Base-by-base conservation (phyloP, 768 basidiomycete genomes). In the Hortiboletus campestris region DNA sequence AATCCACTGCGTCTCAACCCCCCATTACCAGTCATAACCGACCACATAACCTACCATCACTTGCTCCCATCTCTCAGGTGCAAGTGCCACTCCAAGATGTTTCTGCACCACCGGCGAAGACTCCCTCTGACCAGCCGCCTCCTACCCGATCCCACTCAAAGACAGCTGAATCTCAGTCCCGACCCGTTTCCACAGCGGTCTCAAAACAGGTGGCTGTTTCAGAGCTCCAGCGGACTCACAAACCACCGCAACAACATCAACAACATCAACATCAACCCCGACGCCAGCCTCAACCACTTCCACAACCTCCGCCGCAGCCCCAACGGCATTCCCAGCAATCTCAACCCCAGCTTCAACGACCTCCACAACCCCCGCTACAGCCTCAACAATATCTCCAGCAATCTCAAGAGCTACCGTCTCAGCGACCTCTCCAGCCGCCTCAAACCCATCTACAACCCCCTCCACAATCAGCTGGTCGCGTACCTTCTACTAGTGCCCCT, bases 21-120 rank as follows among this genome's bases (percentile, higher is more conserved):
- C 39, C 39, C 3, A 39, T 46, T 39, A 40, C 50, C 10, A 29
- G 36, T 29, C 45, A 56, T 38, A 56, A 34, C 17, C 57, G 49
- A 29, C 20, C 47, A 11, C 55, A 49, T 31, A 58, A 39, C 34
- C 3, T 38, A 29, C 12, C 50, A 29, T 14, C 51, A n/a, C 25
- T 17, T 42, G 16, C n/a, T 16, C 17, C 54, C 20, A 25, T 53
- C 7, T 43, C 55, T 50, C 55, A 44, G 31, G 52, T 41, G 20
- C 58, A 57, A 40, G 46, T 16, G 0, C 56, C 61, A 14, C 49
- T 17, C 5, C 59, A 58, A 11, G 29, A 39, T 25, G 38, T 49
- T 14, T 38, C 58, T 42, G 11, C 38, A 9, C 20, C 25, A 5
- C 22, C 43, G 1, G 34, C 10, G 7, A 54, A 51, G 7, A 8